Evolutionary conservation across 305 asterid species (phyloP), one percentile per base, ranked within the genome.

Genomic region (Fraxinus greggii): DNA sequence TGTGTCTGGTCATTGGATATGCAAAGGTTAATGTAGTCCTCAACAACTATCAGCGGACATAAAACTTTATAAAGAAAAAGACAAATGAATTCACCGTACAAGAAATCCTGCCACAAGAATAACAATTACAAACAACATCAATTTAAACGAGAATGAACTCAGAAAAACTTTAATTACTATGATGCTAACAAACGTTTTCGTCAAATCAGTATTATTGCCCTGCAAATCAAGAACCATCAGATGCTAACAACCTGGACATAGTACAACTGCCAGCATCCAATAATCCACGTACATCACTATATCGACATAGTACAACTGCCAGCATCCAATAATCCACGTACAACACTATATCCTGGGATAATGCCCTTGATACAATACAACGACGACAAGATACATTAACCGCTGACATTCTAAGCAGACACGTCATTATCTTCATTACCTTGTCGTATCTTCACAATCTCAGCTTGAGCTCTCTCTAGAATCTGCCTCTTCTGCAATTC

Each of bases 401-500:
- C 86, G 76, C 93, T 89, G 28, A 83, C 80, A 78, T 88, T 90
- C 83, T 88, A 90, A 56, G 91, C 83, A 36, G 92, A 87, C 3
- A 75, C 89, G 19, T 76, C 89, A 33, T 91, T 87, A 45, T 89
- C 98, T 78, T 89, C 94, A 32, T 87, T 88, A n/a, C 83, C 89
- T 84, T 48, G 91, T 17, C 86, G 83, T 33, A 94, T 95, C 86
- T 88, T 90, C 45, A 85, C 92, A 54, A 95, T 94, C 85, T 93
- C 92, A 2, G 91, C 97, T 45, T 89, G 93, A 23, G 96, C 95
- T 77, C 91, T 90, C 90, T 95, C 98, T 17, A 95, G 78, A 81
- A 94, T 92, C 86, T 88, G 88, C 87, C 89, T 89, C 89, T 91
- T 94, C 75, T 93, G 97, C 85, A 85, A 45, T 61, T 95, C 97